Evolutionary conservation across 768 basidiomycete genomes (phyloP).

Genomic region (Obba rivulosa): DNA sequence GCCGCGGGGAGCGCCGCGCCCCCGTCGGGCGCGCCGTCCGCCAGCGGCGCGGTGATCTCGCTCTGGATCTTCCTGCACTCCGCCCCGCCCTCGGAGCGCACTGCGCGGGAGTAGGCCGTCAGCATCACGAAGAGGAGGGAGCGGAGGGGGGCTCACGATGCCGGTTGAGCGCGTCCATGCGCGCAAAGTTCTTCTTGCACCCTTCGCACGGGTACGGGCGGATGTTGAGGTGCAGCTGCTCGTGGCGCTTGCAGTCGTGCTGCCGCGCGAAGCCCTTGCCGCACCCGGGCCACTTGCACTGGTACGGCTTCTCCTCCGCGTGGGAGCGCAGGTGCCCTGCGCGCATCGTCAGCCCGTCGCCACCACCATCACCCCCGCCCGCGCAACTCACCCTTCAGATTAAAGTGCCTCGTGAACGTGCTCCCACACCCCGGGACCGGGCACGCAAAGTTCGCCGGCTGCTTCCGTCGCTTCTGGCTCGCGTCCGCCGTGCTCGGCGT

Average conservation of each 20-base stretch:
- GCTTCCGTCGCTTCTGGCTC: slow-evolving; percentile 78
- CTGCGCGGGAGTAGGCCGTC: slow-evolving; percentile 27
- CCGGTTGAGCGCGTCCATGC: slow-evolving; percentile 92
- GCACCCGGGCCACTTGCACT: slow-evolving; percentile 93
- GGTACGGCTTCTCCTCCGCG: slow-evolving; percentile 91
- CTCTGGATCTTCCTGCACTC: slow-evolving; percentile 57
- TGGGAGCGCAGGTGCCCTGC: slow-evolving; percentile 91
- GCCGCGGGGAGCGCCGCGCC: slow-evolving; percentile 2
- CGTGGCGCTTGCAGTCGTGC: slow-evolving; percentile 96
- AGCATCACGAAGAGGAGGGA: background rate
- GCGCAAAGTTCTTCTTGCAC: slow-evolving; percentile 88
- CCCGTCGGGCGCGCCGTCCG: slow-evolving; percentile 5
- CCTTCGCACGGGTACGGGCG: slow-evolving; percentile 91
- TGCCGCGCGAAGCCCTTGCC: slow-evolving; percentile 91
- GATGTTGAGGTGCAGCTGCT: slow-evolving; percentile 89
- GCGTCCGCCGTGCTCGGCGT: slow-evolving; percentile 87
- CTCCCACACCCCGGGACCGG: slow-evolving; percentile 94
- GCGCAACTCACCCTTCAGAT: slow-evolving; percentile 66
- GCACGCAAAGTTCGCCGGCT: slow-evolving; percentile 84
- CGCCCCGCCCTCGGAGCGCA: slow-evolving; percentile 77
- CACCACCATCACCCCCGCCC: slow-evolving; percentile 7
- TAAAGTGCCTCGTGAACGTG: slow-evolving; percentile 96
- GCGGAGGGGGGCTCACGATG: slow-evolving; percentile 60
- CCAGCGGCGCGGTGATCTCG: slow-evolving; percentile 12
- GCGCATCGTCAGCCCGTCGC: slow-evolving; percentile 3